Percentiles rank a stretch among this genome's conserved stretches.
These are phyloP conservation scores for Populus trichocarpa DNA, from an alignment of 441 rosid genomes.

Conservation along the genomic window DNA sequence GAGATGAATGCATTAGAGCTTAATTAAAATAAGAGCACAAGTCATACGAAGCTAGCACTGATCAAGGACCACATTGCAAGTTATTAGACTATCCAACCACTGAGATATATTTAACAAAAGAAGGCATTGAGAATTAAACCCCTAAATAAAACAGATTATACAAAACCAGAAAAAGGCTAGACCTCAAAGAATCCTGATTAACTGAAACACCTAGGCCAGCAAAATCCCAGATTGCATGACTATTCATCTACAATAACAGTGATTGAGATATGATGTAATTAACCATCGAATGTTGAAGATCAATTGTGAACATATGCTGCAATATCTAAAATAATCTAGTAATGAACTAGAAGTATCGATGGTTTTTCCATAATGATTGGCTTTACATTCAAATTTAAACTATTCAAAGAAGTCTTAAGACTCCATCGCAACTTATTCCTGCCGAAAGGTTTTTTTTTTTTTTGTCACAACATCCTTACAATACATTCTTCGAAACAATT, in stretches of 20 bases:
- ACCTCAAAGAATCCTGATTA: neutral
- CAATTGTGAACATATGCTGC: neutral
- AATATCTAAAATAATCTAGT: too few relatives aligned
- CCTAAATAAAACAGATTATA: neutral
- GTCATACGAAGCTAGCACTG: neutral
- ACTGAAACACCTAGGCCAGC: neutral
- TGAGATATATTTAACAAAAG: neutral
- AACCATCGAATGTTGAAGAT: neutral
- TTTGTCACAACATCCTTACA: neutral
- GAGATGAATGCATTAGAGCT: slow-evolving; percentile 1
- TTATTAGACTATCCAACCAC: neutral
- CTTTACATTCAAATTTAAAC: neutral
- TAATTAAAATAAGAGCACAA: neutral
- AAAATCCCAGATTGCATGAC: slow-evolving; percentile 3
- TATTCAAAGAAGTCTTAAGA: neutral
- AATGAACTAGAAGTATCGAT: neutral
- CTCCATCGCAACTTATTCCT: slow-evolving; percentile 3
- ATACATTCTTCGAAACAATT: neutral
- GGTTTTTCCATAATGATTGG: neutral
- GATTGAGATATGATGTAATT: neutral
- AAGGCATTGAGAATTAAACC: neutral
- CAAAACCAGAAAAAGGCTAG: neutral
- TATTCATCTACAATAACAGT: neutral
- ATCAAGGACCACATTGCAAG: neutral
- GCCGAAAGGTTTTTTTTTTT: neutral